Base-by-base conservation (phyloP, 1,284 basidiomycete species). In the Porogramme epimiltina region DNA sequence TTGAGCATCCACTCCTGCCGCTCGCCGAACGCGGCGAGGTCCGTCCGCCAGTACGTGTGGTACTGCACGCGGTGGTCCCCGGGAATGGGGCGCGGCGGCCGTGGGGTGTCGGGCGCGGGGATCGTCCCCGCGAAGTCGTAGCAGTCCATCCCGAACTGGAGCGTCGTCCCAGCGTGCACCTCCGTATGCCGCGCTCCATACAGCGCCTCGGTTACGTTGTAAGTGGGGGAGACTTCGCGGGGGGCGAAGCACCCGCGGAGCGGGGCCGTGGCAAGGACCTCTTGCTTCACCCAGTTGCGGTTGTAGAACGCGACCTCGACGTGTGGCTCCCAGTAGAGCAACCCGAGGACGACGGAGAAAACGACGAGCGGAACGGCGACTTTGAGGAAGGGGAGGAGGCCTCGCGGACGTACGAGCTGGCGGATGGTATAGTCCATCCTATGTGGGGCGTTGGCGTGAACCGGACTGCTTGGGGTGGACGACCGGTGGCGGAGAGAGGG, bases 41-140 rank as follows among this genome's bases (percentile, higher is more conserved):
- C 94, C 33, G 79, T 79, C 11, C 93, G 80, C 93, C 94, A 96
- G 67, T 95, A 96, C 0, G 92, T 89, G 70, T 97, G 94, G 67
- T 84, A 95, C 47, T 83, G 79, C 3, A 80, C 79, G 16, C 80
- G 75, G 51, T 80, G 70, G 42, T 80, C 73, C 16, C 72, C 60
- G 31, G 49, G 54, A n/a, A 59, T 49, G 6, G 13, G 38, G 15
- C 24, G 46, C 15, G 42, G 26, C 15, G 54, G 54, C 3, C 38
- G 49, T 2, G 42, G 20, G 54, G 62, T 56, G 8, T 54, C 42
- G 18, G 33, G n/a, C 11, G 56, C 42, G n/a, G 28, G 19, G 59
- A 65, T 18, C 25, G 47, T 39, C 9, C 56, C 84, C 1, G 93
- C 88, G 67, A 93, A 91, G 65, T 91, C 84, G 67, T 93, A 95